Evolutionary conservation across 371 early-diverging fungal genomes (phyloP).

Genomic region (Nematocida sp.): DNA sequence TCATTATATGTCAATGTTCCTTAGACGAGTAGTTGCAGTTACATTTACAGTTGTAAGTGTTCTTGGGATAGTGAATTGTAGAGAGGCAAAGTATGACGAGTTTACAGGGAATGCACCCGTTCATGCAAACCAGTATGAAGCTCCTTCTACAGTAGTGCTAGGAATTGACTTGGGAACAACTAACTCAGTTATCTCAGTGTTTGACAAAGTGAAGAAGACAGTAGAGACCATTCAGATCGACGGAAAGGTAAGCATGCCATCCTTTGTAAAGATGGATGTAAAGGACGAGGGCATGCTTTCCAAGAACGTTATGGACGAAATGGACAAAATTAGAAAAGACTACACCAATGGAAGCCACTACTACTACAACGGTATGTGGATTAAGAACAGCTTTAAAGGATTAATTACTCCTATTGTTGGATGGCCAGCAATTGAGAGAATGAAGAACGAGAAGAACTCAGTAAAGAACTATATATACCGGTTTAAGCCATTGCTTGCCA

Average conservation of each 20-base stretch:
- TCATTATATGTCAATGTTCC: background rate
- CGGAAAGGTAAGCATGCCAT: constrained; percentile 89
- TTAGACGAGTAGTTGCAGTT: constrained; percentile 21
- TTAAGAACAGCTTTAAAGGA: constrained; percentile 13
- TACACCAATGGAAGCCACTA: constrained; percentile 66
- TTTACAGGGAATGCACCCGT: background rate
- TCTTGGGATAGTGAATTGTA: background rate
- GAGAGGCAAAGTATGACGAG: background rate
- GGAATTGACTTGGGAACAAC: constrained; percentile 91
- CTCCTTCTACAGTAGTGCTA: constrained; percentile 28
- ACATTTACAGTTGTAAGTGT: background rate
- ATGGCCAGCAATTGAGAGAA: constrained; percentile 54
- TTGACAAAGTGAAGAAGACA: constrained; percentile 84
- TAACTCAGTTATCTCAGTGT: constrained; percentile 84
- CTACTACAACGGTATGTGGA: constrained; percentile 59
- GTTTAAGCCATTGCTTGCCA: constrained; percentile 56
- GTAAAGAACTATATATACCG: constrained; percentile 48
- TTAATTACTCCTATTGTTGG: constrained; percentile 48
- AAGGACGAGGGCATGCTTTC: constrained; percentile 78
- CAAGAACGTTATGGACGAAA: constrained; percentile 84
- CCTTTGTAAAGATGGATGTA: constrained; percentile 82
- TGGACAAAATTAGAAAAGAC: constrained; percentile 74
- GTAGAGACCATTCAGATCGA: constrained; percentile 76
- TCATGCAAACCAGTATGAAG: background rate
- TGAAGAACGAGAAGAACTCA: constrained; percentile 45